Evolutionary conservation across 2,329 filamentous ascomycete species (phyloP).

Genomic region (Zasmidium citrigriseum): DNA sequence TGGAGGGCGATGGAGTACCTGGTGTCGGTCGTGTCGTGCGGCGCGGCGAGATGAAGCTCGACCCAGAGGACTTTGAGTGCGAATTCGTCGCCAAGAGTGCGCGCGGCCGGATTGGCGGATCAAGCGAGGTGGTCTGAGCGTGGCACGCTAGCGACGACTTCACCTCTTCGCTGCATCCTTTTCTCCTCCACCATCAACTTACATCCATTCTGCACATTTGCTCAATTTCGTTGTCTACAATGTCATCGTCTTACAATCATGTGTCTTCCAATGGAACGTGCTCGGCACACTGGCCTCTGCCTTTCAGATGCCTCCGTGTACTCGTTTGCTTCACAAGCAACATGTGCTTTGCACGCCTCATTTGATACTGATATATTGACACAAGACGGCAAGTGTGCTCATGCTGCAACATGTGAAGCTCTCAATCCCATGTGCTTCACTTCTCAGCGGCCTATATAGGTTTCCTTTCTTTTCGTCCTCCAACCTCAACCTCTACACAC

Average conservation of each 20-base stretch:
- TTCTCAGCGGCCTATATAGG: neutral
- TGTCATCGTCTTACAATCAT: neutral
- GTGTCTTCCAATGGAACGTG: no score
- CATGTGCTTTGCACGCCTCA: neutral
- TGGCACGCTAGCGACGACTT: neutral
- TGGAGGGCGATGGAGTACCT: slow-evolving; percentile 20
- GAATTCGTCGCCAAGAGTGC: neutral
- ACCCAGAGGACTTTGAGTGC: neutral
- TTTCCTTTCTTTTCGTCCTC: neutral
- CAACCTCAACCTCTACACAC: neutral
- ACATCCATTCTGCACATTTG: neutral
- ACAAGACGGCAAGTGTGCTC: neutral
- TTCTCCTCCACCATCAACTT: neutral
- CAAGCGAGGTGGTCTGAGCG: neutral
- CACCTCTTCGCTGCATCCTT: neutral
- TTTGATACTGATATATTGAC: neutral
- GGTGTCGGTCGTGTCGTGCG: neutral
- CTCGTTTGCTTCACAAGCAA: neutral
- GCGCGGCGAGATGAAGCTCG: neutral
- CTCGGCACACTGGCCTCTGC: no score
- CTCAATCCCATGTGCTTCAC: neutral
- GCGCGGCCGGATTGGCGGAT: neutral
- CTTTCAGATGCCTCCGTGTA: neutral
- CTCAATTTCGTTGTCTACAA: no score
- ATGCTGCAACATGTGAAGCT: neutral